phyloP scores from a whole-genome alignment of 306 rosid genomes.

The Cucurbita ficifolia region DNA sequence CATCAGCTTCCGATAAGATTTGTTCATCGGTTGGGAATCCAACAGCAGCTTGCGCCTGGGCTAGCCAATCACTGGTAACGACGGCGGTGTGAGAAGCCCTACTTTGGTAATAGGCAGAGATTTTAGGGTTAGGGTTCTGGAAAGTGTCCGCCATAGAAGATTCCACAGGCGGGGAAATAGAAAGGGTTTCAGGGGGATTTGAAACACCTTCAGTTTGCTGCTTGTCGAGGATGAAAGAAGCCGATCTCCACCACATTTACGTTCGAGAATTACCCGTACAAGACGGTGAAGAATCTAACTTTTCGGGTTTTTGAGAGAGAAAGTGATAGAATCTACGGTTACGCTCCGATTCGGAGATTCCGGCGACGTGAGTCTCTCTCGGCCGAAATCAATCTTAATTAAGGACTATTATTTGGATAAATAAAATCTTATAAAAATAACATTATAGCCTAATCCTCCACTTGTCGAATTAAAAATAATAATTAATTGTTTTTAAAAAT shows the following conservation, averaged over 20 bases:
- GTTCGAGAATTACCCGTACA: neutral
- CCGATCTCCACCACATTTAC: conserved; percentile 72
- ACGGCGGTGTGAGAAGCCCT: conserved; percentile 67
- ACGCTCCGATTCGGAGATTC: neutral
- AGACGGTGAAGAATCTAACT: neutral
- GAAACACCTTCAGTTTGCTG: conserved; percentile 19
- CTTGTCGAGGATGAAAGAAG: conserved; percentile 55
- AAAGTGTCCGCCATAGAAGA: conserved; percentile 23
- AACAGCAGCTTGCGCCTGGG: conserved; percentile 81
- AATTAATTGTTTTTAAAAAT: too few species aligned
- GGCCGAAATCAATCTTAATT: neutral
- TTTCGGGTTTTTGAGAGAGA: neutral
- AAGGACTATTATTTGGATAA: neutral
- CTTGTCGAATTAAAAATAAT: too few species aligned
- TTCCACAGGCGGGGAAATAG: conserved; percentile 22
- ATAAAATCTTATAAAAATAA: neutral
- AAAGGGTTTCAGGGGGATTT: conserved; percentile 15
- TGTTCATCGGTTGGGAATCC: conserved; percentile 17
- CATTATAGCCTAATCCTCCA: too few species aligned
- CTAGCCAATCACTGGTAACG: conserved; percentile 72
- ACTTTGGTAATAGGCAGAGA: conserved; percentile 66
- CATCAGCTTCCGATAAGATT: neutral
- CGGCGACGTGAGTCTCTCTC: neutral
- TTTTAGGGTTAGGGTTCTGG: conserved; percentile 27
- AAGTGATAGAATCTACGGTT: neutral